These are phyloP conservation scores for Dendrocalamus sinicus DNA, from an alignment of 176 grass and related monocot genomes.

Conservation along the genomic window DNA sequence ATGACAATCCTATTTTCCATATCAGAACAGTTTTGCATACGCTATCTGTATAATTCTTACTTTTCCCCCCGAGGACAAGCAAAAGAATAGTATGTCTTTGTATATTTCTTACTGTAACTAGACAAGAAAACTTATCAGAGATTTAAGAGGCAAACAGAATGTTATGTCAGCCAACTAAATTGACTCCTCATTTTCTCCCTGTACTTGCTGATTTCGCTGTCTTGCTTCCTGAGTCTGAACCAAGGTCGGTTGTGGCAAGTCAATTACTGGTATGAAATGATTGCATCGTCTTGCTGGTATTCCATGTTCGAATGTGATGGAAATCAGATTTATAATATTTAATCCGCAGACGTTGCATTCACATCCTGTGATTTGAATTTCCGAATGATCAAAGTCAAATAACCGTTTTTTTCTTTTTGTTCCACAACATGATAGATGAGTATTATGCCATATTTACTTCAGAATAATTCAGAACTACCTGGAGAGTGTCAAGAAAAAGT, in stretches of 20 bases:
- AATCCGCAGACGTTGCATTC: background rate
- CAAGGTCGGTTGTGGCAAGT: background rate
- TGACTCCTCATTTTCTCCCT: background rate
- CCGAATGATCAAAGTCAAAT: background rate
- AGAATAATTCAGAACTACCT: slow-evolving; percentile 10
- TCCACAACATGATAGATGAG: background rate
- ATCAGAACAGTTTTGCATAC: background rate
- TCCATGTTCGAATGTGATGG: background rate
- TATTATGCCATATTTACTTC: background rate
- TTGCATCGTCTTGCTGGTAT: background rate
- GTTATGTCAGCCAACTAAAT: background rate
- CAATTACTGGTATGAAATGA: background rate
- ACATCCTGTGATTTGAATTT: background rate
- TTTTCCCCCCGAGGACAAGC: background rate
- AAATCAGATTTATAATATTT: background rate
- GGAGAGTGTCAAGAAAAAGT: slow-evolving; percentile 24
- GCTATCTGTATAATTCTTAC: background rate
- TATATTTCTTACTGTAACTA: background rate
- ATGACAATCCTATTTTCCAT: background rate
- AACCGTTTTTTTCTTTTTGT: background rate
- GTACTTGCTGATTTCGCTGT: slow-evolving; percentile 4
- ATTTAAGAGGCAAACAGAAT: background rate
- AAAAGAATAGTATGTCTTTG: background rate
- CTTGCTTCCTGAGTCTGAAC: background rate
- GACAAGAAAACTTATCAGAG: background rate